phyloP scores from a whole-genome alignment of 1,139 yeast genomes.

The Yamadazyma diddensiae region DNA sequence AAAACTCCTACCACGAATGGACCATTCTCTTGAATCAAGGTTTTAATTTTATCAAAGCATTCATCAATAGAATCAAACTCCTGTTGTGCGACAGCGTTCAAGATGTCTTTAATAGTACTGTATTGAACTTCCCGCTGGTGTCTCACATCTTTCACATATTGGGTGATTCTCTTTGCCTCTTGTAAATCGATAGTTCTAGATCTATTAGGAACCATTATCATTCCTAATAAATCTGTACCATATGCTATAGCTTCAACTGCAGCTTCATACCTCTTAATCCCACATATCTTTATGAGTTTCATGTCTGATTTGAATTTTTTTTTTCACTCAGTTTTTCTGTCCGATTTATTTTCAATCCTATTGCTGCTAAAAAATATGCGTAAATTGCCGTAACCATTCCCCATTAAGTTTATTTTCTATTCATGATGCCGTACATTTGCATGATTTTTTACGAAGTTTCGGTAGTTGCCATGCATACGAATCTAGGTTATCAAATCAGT shows the following conservation, averaged over 20 bases:
- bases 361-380: too few species aligned
- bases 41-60: conserved; percentile 33
- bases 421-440: too few species aligned
- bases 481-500: too few species aligned
- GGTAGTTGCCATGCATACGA: too few species aligned
- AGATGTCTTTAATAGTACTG: conserved; percentile 20
- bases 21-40: conserved; percentile 45
- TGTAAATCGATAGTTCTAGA: conserved; percentile 61
- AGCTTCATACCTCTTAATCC: conserved; percentile 63
- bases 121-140: conserved; percentile 16
- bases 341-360: too few species aligned
- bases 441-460: too few species aligned
- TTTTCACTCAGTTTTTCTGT: background rate
- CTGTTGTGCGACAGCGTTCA: conserved; percentile 15
- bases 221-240: conserved; percentile 80
- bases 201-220: conserved; percentile 82
- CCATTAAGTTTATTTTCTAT: too few species aligned
- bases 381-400: background rate
- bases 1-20: conserved; percentile 89
- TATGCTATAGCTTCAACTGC: conserved; percentile 64
- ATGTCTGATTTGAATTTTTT: conserved; percentile 9
- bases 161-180: conserved; percentile 55
- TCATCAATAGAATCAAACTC: conserved; percentile 19
- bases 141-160: conserved; percentile 23
- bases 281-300: conserved; percentile 73